phyloP scores from a whole-genome alignment of 345 rosid genomes.

The Camelina sativa region DNA sequence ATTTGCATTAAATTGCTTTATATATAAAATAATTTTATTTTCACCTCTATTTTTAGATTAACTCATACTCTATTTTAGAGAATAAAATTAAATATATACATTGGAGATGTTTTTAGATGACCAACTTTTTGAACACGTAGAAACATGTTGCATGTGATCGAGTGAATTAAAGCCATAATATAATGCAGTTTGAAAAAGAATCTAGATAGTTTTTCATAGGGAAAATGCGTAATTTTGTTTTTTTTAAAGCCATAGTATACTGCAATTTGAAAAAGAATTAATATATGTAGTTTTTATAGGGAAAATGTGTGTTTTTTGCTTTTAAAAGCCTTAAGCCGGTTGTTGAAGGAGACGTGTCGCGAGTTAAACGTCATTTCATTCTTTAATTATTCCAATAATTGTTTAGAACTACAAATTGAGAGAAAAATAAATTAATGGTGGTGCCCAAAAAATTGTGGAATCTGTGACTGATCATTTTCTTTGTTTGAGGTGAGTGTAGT shows the following conservation, averaged over 20 bases:
- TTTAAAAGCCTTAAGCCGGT: constrained; percentile 17
- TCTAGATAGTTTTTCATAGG: neutral
- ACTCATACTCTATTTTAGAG: no score
- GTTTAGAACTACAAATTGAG: neutral
- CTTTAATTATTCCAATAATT: neutral
- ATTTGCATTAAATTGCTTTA: no score
- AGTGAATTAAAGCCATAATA: constrained; percentile 1
- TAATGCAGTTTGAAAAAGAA: neutral
- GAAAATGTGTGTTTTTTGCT: neutral
- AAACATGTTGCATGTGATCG: neutral
- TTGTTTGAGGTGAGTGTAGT: constrained; percentile 33
- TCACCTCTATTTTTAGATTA: no score
- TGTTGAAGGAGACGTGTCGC: constrained; percentile 28
- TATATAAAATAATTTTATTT: no score
- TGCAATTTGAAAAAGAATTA: neutral
- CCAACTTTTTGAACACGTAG: neutral
- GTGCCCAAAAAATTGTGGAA: constrained; percentile 28
- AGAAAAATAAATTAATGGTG: constrained; percentile 8
- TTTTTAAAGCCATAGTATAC: neutral
- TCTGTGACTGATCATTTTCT: constrained; percentile 26
- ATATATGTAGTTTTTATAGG: neutral
- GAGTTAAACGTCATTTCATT: constrained; percentile 23
- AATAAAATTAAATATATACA: no score
- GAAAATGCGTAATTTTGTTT: no score
- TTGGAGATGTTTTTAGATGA: neutral